Percentiles rank a stretch among this genome's conserved stretches.
Conservation (phyloP, 768 basidiomycete genomes). For the Pholiota conissans region DNA sequence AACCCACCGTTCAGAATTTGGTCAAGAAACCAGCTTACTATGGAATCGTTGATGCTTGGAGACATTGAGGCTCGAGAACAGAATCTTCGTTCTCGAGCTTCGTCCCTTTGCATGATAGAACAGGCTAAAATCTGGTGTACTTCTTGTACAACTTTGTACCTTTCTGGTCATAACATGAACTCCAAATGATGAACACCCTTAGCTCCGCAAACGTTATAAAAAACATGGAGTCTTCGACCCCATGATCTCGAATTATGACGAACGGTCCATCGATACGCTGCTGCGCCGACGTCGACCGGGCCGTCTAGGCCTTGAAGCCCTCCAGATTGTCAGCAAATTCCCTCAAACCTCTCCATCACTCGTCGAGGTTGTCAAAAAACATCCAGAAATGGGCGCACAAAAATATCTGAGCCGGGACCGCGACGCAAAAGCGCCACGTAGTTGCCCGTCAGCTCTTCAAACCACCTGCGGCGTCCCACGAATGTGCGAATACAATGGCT, state of each 20-base stretch:
- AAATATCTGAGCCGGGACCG: neutral
- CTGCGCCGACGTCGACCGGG: neutral
- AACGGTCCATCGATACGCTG: neutral
- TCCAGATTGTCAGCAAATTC: neutral
- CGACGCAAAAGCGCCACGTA: constrained; percentile 7
- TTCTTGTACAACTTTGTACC: neutral
- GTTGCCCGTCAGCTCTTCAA: neutral
- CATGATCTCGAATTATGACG: neutral
- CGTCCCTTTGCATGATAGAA: neutral
- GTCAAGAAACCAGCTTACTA: constrained; percentile 38
- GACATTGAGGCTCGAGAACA: neutral
- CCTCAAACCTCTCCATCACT: neutral
- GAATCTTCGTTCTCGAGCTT: neutral
- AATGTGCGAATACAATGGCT: constrained; percentile 17
- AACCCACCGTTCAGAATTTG: constrained; percentile 27
- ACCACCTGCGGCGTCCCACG: constrained; percentile 11
- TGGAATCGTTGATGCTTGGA: constrained; percentile 32
- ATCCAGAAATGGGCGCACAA: neutral
- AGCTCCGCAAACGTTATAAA: neutral
- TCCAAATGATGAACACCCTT: neutral
- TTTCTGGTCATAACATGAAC: no score
- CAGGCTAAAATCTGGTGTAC: neutral
- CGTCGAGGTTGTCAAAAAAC: neutral
- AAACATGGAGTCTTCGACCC: constrained; percentile 1
- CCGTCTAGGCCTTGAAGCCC: neutral